phyloP scores from a whole-genome alignment of 768 basidiomycete species.

The Russula foetens region DNA sequence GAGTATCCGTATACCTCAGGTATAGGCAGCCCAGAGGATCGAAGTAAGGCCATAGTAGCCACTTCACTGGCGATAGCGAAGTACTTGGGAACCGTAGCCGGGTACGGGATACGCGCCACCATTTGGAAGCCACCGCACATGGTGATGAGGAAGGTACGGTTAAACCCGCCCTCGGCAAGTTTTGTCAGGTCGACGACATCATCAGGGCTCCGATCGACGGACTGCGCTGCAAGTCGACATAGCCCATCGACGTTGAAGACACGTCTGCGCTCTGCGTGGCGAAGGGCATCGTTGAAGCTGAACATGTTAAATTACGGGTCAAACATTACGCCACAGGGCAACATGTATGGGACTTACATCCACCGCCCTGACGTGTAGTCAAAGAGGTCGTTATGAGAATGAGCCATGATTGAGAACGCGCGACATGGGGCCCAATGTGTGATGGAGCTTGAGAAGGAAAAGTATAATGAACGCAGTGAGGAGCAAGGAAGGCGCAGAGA shows the following conservation, averaged over 20 bases:
- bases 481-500: too few relatives aligned
- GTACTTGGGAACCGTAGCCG: slow-evolving; percentile 22
- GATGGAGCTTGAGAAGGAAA: too few relatives aligned
- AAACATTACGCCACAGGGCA: too few relatives aligned
- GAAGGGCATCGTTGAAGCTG: slow-evolving; percentile 29
- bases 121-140: slow-evolving; percentile 21
- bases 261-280: slow-evolving; percentile 36
- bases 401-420: too few relatives aligned
- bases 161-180: slow-evolving; percentile 36
- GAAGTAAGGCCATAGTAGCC: slow-evolving; percentile 25
- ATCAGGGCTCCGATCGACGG: slow-evolving; percentile 30
- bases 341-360: too few relatives aligned
- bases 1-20: slow-evolving; percentile 20
- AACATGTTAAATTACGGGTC: too few relatives aligned
- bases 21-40: slow-evolving; percentile 26
- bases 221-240: slow-evolving; percentile 37
- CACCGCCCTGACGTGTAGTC: too few relatives aligned
- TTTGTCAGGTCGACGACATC: slow-evolving; percentile 33
- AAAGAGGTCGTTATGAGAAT: too few relatives aligned
- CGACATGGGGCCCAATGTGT: too few relatives aligned
- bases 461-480: too few relatives aligned
- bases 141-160: slow-evolving; percentile 27
- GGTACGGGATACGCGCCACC: slow-evolving; percentile 22
- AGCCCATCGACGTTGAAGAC: slow-evolving; percentile 36
- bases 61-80: slow-evolving; percentile 28